Evolutionary conservation across 2,329 filamentous ascomycete genomes (phyloP).

Genomic region (Colletotrichum gloeosporioides): DNA sequence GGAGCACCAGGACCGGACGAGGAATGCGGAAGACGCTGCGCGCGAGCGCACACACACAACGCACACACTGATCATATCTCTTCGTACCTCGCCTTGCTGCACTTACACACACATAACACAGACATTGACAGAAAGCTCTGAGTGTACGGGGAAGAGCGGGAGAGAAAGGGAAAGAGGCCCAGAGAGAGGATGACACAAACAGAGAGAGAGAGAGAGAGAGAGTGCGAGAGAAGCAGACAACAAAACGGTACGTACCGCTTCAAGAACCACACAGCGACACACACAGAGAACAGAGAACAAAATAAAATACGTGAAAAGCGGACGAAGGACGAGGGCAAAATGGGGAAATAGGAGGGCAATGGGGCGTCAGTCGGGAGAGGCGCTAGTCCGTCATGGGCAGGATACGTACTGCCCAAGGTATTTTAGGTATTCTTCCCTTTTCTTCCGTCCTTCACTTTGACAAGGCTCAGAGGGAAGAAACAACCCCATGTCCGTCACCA

Average conservation of each 20-base stretch:
- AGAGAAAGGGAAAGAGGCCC: not conserved
- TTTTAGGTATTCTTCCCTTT: not conserved
- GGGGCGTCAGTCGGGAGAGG: not conserved
- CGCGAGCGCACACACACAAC: not conserved
- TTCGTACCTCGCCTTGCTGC: not conserved
- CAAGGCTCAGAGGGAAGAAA: not conserved
- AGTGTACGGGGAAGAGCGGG: not conserved
- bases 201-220: not conserved
- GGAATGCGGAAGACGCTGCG: not conserved
- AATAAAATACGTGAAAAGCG: conserved; percentile 2
- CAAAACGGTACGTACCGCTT: not conserved
- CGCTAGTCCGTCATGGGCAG: conserved; percentile 2
- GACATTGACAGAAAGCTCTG: not conserved
- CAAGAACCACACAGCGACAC: not conserved
- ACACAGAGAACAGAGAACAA: not conserved
- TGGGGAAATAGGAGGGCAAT: conserved; percentile 11
- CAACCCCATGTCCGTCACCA: not conserved
- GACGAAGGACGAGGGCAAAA: conserved; percentile 4
- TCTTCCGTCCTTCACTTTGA: not conserved
- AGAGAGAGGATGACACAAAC: not conserved
- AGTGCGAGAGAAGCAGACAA: not conserved
- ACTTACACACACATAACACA: not conserved
- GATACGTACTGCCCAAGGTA: not conserved
- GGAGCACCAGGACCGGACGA: not conserved
- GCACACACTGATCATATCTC: not conserved